Percentiles rank a stretch among this genome's conserved stretches.
These are phyloP conservation scores for Bryum argenteum DNA, from an alignment of 225 moss, liverwort and hornwort genomes.

Conservation along the genomic window DNA sequence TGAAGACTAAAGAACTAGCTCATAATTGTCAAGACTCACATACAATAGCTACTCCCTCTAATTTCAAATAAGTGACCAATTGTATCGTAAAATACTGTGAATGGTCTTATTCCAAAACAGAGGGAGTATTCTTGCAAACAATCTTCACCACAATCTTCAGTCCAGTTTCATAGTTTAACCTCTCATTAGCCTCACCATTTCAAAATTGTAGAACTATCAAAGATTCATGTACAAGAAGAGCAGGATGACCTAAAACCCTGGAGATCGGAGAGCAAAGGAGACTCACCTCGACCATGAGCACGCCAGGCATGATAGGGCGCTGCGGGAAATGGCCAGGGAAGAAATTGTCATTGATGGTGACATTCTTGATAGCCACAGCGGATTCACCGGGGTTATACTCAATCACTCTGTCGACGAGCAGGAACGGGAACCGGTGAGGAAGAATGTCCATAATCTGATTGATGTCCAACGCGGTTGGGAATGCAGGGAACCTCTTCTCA, in stretches of 20 bases:
- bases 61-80: no score
- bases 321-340: conserved; percentile 99
- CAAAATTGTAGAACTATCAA: no score
- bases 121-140: no score
- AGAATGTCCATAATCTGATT: conserved; percentile 82
- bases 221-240: no score
- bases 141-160: no score
- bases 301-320: conserved; percentile 98
- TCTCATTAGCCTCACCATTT: no score
- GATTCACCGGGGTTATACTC: conserved; percentile 92
- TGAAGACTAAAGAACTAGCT: no score
- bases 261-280: background rate
- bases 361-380: conserved; percentile 98
- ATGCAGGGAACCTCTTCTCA: conserved; percentile 90
- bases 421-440: conserved; percentile 77
- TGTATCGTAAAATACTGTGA: no score
- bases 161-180: no score
- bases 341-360: conserved; percentile 99
- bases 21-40: no score
- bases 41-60: no score
- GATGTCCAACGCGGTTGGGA: conserved; percentile 83
- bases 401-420: conserved; percentile 96
- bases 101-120: no score
- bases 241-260: conserved; percentile 32
- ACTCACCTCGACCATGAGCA: conserved; percentile 97